Conservation (phyloP, 176 grass and related monocot genomes). For the Zea luxurians region DNA sequence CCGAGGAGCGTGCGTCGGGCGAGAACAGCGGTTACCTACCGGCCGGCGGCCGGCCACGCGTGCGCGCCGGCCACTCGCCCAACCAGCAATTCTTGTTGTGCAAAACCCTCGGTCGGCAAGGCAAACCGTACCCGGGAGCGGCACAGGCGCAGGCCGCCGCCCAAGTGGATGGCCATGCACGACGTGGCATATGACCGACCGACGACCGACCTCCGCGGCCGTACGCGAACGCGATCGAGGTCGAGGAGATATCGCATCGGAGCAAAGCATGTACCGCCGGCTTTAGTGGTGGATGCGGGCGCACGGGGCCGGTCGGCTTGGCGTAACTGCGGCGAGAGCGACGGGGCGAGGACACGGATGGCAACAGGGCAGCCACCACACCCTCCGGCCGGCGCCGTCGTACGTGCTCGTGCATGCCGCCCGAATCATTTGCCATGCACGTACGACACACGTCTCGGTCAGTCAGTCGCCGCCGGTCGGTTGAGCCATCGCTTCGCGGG, state of each 20-base stretch:
- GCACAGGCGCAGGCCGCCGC: background rate
- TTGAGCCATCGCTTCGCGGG: background rate
- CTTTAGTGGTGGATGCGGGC: background rate
- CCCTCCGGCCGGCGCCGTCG: background rate
- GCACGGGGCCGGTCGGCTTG: background rate
- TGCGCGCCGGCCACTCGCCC: too few relatives aligned
- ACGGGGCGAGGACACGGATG: background rate
- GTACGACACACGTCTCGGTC: conserved; percentile 6
- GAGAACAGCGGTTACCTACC: too few relatives aligned
- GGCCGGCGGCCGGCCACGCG: too few relatives aligned
- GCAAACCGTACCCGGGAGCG: background rate
- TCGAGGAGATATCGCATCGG: background rate
- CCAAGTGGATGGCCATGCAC: background rate
- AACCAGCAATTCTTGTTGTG: background rate
- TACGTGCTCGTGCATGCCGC: background rate
- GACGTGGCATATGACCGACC: background rate
- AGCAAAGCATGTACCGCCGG: background rate
- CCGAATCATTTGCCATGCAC: conserved; percentile 41
- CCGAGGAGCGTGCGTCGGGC: too few relatives aligned
- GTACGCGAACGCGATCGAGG: background rate
- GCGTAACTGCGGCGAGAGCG: conserved; percentile 11
- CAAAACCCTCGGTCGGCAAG: background rate
- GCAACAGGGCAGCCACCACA: conserved; percentile 6
- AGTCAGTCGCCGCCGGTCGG: background rate
- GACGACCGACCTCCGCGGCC: background rate